Conservation (phyloP, 768 basidiomycete species). For the Myochromella boudieri region DNA sequence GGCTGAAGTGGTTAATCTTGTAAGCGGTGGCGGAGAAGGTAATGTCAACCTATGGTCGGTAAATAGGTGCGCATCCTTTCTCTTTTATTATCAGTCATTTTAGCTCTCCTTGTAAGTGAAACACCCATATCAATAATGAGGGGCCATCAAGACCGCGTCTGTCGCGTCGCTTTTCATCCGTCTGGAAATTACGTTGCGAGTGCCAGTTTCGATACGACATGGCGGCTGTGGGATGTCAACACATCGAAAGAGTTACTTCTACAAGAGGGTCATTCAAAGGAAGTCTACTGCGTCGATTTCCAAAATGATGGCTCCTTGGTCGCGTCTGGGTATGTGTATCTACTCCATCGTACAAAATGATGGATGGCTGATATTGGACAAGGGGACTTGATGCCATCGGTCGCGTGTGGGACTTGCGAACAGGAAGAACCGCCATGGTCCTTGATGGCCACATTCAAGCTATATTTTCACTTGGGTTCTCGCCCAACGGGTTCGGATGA, state of each 20-base stretch:
- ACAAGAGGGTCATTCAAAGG: constrained; percentile 97
- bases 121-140: constrained; percentile 81
- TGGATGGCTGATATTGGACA: constrained; percentile 5
- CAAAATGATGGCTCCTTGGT: constrained; percentile 92
- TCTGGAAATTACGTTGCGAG: constrained; percentile 92
- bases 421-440: constrained; percentile 96
- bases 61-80: constrained; percentile 52
- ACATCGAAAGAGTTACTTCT: constrained; percentile 79
- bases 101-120: constrained; percentile 50
- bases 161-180: constrained; percentile 94
- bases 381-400: constrained; percentile 97
- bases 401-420: constrained; percentile 94
- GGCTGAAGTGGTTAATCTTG: constrained; percentile 74
- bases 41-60: constrained; percentile 89
- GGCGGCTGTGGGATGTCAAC: constrained; percentile 94
- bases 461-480: constrained; percentile 89
- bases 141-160: constrained; percentile 90
- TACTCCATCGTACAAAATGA: not conserved
- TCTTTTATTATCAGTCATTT: constrained; percentile 2
- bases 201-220: constrained; percentile 95
- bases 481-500: constrained; percentile 85
- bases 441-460: constrained; percentile 95
- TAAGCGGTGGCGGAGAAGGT: constrained; percentile 87
- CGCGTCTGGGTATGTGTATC: constrained; percentile 74
- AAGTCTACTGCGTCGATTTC: constrained; percentile 94